Conservation (phyloP, 176 grass and related monocot genomes). For the Alloteropsis semialata region DNA sequence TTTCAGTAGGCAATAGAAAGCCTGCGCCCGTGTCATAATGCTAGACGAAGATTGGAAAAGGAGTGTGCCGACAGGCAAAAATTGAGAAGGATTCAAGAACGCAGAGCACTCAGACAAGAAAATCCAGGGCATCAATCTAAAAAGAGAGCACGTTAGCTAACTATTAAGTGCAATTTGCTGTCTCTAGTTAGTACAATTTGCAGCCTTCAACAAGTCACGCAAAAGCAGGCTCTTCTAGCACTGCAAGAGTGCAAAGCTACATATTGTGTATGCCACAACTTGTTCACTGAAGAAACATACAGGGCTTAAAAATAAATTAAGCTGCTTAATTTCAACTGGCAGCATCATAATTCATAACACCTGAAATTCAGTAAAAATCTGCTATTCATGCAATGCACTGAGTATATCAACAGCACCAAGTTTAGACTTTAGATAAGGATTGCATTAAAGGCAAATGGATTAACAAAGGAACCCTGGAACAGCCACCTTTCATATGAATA, state of each 20-base stretch:
- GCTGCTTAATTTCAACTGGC: not conserved
- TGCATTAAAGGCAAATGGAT: not conserved
- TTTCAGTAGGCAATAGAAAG: no score
- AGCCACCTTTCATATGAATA: not conserved
- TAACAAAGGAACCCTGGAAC: not conserved
- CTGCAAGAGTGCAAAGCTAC: not conserved
- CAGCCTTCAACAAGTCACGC: not conserved
- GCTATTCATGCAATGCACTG: not conserved
- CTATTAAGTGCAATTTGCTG: not conserved
- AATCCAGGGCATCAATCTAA: no score
- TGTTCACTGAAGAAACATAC: not conserved
- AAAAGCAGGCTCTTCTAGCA: not conserved
- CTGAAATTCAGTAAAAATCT: no score
- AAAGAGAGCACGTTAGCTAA: not conserved
- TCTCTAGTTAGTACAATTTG: not conserved
- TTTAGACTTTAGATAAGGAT: not conserved
- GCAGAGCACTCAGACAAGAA: no score
- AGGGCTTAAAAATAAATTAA: not conserved
- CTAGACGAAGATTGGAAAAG: no score
- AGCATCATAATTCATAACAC: not conserved
- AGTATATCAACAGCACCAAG: not conserved
- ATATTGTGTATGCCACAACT: not conserved
- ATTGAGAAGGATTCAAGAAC: no score
- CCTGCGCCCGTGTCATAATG: no score
- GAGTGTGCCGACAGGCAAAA: no score